Percentiles rank a stretch among this genome's conserved stretches.
These are phyloP conservation scores for Pleurotus tuber-regium DNA, from an alignment of 768 basidiomycete genomes.

Conservation along the genomic window DNA sequence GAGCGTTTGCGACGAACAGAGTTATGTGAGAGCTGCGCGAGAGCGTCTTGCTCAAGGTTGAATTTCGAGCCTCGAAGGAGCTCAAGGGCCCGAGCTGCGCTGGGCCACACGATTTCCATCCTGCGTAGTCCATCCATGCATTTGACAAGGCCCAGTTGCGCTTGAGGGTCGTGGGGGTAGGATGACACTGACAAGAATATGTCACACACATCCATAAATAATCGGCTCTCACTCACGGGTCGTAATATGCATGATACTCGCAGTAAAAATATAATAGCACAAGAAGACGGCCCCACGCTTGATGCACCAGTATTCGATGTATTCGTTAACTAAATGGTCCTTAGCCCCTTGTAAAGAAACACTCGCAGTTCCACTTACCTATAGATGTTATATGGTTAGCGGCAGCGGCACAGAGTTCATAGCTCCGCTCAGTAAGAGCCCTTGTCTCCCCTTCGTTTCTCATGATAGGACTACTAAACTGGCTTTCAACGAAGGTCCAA, in stretches of 20 bases:
- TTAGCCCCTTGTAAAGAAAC: too few relatives aligned
- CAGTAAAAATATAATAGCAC: constrained; percentile 78
- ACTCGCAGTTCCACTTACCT: constrained; percentile 35
- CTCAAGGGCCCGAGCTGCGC: constrained; percentile 70
- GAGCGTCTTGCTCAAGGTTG: constrained; percentile 23
- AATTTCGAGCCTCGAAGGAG: constrained; percentile 66
- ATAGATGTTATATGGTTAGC: constrained; percentile 79
- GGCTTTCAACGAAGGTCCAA: neutral
- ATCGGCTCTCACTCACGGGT: constrained; percentile 47
- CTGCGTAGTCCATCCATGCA: constrained; percentile 65
- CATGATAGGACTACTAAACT: constrained; percentile 33
- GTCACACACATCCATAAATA: neutral
- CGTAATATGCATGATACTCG: constrained; percentile 76
- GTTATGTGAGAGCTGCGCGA: constrained; percentile 18
- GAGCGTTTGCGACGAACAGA: constrained; percentile 55
- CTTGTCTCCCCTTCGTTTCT: constrained; percentile 54
- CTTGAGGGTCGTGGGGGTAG: constrained; percentile 69
- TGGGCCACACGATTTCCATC: constrained; percentile 75
- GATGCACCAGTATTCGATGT: constrained; percentile 61
- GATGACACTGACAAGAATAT: constrained; percentile 45
- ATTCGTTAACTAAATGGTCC: constrained; percentile 44
- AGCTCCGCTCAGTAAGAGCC: constrained; percentile 57
- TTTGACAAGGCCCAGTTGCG: constrained; percentile 56
- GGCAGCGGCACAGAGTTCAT: constrained; percentile 71
- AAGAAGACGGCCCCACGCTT: constrained; percentile 65